Evolutionary conservation across 192 early-diverging fungal species (phyloP).

Genomic region (Bifiguratus adelaidae): DNA sequence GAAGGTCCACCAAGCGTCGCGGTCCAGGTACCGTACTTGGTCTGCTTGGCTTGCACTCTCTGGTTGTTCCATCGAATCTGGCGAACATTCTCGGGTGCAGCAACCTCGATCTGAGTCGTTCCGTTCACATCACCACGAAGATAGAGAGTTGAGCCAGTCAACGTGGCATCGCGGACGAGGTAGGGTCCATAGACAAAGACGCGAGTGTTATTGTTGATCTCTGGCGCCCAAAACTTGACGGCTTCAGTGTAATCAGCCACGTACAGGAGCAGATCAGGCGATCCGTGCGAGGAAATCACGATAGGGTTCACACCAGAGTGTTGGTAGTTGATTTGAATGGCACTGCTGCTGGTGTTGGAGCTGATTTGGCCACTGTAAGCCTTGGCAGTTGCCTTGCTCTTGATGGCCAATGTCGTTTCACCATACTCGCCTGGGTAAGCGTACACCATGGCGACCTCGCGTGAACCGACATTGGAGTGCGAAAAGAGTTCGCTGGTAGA

Average conservation of each 20-base stretch:
- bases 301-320: not conserved
- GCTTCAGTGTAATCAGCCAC: not conserved
- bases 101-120: constrained; percentile 1
- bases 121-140: constrained; percentile 1
- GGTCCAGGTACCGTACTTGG: not conserved
- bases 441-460: constrained; percentile 1
- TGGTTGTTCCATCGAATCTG: constrained; percentile 1
- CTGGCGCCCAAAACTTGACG: constrained; percentile 3
- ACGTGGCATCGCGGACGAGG: constrained; percentile 3
- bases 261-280: not conserved
- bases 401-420: not conserved
- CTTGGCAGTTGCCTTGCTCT: not conserved
- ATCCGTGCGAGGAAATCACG: not conserved
- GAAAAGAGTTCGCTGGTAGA: constrained; percentile 7
- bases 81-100: not conserved
- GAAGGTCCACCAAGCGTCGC: not conserved
- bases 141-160: not conserved
- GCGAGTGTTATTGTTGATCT: not conserved
- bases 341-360: not conserved
- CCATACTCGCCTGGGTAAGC: constrained; percentile 8
- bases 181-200: constrained; percentile 4
- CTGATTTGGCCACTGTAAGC: not conserved
- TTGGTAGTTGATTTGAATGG: constrained; percentile 3
- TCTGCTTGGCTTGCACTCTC: not conserved
- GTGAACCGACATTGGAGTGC: not conserved